phyloP scores from a whole-genome alignment of 495 filamentous ascomycete genomes.

The Filosporella fistucella region DNA sequence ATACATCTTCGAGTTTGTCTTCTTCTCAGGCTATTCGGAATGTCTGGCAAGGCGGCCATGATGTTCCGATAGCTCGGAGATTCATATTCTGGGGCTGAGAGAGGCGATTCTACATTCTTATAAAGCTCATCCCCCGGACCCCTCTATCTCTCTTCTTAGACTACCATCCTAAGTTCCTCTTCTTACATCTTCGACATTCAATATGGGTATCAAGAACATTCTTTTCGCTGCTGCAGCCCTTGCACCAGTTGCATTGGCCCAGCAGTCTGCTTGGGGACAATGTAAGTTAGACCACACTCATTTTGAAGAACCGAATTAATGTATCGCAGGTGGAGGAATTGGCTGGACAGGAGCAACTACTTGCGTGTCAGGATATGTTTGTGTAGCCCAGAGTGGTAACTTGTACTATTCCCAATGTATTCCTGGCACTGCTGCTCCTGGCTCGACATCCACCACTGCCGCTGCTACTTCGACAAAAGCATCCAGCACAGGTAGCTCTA shows the following conservation, averaged over 20 bases:
- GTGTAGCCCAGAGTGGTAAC: conserved; percentile 19
- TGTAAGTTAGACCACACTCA: background rate
- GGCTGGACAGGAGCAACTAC: conserved; percentile 16
- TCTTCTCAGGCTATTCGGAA: background rate
- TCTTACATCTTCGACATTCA: too few relatives aligned
- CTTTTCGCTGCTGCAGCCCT: conserved; percentile 3
- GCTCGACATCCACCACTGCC: conserved; percentile 8
- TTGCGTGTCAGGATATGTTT: conserved; percentile 24
- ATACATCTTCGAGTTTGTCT: too few relatives aligned
- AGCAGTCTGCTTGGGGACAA: conserved; percentile 6
- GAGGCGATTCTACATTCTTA: background rate
- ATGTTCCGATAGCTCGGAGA: background rate
- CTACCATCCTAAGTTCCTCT: background rate
- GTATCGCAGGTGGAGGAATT: conserved; percentile 7
- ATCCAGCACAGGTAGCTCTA: background rate
- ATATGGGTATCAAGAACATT: conserved; percentile 8
- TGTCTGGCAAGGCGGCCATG: background rate
- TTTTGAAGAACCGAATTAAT: background rate
- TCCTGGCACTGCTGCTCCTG: conserved; percentile 1
- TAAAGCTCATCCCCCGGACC: background rate
- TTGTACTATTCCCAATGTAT: conserved; percentile 33
- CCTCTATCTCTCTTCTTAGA: background rate
- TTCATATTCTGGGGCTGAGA: background rate
- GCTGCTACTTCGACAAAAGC: conserved; percentile 5
- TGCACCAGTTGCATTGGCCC: background rate